Evolutionary conservation across 2,329 filamentous ascomycete genomes (phyloP).

Genomic region (Fusarium lateritium): DNA sequence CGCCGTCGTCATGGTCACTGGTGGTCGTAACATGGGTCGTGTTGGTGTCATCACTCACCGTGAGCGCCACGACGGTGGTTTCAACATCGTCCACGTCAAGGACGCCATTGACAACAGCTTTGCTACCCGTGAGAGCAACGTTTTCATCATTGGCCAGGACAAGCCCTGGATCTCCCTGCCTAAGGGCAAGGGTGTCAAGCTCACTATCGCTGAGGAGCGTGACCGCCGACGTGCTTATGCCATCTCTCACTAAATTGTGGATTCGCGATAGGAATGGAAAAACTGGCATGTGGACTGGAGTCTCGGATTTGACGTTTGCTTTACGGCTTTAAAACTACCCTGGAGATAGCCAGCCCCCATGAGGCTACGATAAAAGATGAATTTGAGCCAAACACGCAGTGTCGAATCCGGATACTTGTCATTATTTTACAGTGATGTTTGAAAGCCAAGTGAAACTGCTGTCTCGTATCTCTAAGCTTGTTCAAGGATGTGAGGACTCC

Average conservation of each 20-base stretch:
- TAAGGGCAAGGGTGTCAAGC: conserved; percentile 99
- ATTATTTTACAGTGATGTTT: conserved; percentile 9
- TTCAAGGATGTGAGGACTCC: not conserved
- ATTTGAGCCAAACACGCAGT: conserved; percentile 52
- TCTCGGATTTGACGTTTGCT: conserved; percentile 59
- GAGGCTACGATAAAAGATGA: conserved; percentile 57
- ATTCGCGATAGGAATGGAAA: conserved; percentile 46
- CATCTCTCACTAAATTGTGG: conserved; percentile 64
- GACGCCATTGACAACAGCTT: conserved; percentile 99
- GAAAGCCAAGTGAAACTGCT: not conserved
- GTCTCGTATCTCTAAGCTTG: not conserved
- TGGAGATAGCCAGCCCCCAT: conserved; percentile 55
- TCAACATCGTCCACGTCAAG: conserved; percentile 99
- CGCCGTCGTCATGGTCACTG: conserved; percentile 97
- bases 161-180: conserved; percentile 99
- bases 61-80: conserved; percentile 99
- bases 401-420: conserved; percentile 41
- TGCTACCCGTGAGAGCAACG: conserved; percentile 99
- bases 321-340: conserved; percentile 49
- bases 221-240: conserved; percentile 88
- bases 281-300: conserved; percentile 58
- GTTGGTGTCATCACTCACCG: conserved; percentile 99
- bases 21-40: conserved; percentile 99
- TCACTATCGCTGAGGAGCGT: conserved; percentile 98
- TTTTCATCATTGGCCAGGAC: conserved; percentile 98